Evolutionary conservation across 768 basidiomycete genomes (phyloP), one percentile per base, ranked within the genome.

Genomic region (Xanthoconium stramineum): DNA sequence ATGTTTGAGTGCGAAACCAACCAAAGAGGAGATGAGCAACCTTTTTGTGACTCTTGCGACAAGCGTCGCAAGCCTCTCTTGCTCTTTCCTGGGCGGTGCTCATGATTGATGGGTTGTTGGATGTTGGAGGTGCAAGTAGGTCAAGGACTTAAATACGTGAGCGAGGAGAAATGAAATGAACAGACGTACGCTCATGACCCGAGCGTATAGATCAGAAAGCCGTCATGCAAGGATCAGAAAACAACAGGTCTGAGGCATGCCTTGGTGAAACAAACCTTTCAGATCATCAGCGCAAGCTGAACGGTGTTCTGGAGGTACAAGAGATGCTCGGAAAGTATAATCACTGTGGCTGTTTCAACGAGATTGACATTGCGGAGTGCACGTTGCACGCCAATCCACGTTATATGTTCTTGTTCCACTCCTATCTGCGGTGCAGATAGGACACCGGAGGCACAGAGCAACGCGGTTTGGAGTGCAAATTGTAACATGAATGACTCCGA

Each of bases 11-110:
- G 42, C 10, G 37, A 35, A 43, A 15, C 45, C 9, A 11, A 5
- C 11, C 4, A 35, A 46, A 30, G 29, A 36, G 6, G 24, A 46
- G 10, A 36, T 10, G n/a, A 29, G 9, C 5, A 49, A 69, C 67
- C 61, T 47, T 67, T 47, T 68, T 68, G 51, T 68, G 67, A 14
- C 63, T 68, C 39, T 19, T 58, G 30, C 66, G 67, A 42, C 67
- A 68, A 42, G 61, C 33, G 0, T 55, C 52, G 57, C 67, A 68
- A n/a, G 67, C 67, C 39, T 61, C 63, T 53, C 51, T 65, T 13
- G 67, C 68, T 65, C 68, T 69, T 33, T 63, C 60, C 39, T 57
- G 1, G 9, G 39, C 30, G 28, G 10, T 38, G 59, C 47, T 68
- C 68, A 68, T 69, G 37, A 29, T 49, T 54, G 51, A 28, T 44